Base-by-base conservation (phyloP, 1,284 basidiomycete genomes). In the Ustilago esculenta region DNA sequence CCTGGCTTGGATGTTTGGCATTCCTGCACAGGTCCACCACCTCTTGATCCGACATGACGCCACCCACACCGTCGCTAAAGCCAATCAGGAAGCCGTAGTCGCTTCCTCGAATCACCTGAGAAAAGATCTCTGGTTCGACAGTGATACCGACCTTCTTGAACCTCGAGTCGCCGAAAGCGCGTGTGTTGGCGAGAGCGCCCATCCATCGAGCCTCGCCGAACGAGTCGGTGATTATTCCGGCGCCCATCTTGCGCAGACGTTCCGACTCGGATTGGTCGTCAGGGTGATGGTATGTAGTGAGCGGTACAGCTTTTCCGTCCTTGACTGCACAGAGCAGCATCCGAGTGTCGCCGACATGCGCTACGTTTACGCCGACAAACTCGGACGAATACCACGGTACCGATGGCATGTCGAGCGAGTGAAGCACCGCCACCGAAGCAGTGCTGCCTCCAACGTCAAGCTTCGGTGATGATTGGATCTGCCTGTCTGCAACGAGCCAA, bases 201-300 rank as follows among this genome's bases (percentile, higher is more conserved):
- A 97, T 97, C 93, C 94, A 98, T 36, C 93, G 85, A 36, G 90
- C 88, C 85, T 98, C 95, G 29, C 96, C 95, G 78, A 94, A 98
- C 4, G 92, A 94, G 81, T 98, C 95, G 5, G 92, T 92, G 41
- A 97, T 90, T 24, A 96, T 84, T 1, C 92, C 89, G 7, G 90
- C 90, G 9, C 94, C 94, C 87, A 94, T 90, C 54, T 90, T 87
- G 39, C 94, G 88, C 45, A 98, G 84, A 25, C 95, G 86, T 36
- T 88, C 88, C 11, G 92, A 88, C 82, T 98, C 96, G 17, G 90
- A 86, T 20, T 88, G 89, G 20, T 92, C 87, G 76, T 98, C 94
- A 15, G 94, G 91, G 82, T 97, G 94, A 82, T 98, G 95, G 42
- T 73, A 73, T 15, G 63, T 67, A 1, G 80, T 81, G 86, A 97